These are phyloP conservation scores for Populus davidiana DNA, from an alignment of 345 rosid genomes.

Conservation along the genomic window DNA sequence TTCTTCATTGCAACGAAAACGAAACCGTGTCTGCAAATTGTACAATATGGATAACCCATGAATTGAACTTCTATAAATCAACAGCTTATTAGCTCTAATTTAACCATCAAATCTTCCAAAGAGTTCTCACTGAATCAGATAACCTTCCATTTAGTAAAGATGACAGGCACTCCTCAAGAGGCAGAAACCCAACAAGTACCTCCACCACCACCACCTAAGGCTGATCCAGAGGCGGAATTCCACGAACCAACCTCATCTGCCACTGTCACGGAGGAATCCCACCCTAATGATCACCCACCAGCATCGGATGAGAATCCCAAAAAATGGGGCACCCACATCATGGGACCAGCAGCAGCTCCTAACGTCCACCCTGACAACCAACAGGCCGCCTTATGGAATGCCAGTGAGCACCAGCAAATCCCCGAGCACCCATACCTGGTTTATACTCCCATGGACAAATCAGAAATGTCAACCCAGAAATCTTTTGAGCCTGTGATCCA, in stretches of 20 bases:
- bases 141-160: no score
- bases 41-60: no score
- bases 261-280: not conserved
- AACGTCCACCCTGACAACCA: slow-evolving; percentile 80
- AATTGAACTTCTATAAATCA: no score
- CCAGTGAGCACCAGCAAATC: slow-evolving; percentile 48
- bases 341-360: slow-evolving; percentile 83
- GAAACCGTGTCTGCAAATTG: no score
- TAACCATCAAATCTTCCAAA: no score
- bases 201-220: no score
- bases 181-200: no score
- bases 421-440: slow-evolving; percentile 64
- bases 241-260: not conserved
- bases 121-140: no score
- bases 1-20: no score
- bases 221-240: not conserved
- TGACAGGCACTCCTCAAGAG: no score
- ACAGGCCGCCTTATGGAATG: slow-evolving; percentile 76
- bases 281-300: not conserved
- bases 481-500: slow-evolving; percentile 62
- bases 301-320: slow-evolving; percentile 41
- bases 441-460: slow-evolving; percentile 10
- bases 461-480: slow-evolving; percentile 46
- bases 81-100: no score
- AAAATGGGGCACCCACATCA: slow-evolving; percentile 45